phyloP scores from a whole-genome alignment of 345 rosid species.

The Aquilaria malaccensis region DNA sequence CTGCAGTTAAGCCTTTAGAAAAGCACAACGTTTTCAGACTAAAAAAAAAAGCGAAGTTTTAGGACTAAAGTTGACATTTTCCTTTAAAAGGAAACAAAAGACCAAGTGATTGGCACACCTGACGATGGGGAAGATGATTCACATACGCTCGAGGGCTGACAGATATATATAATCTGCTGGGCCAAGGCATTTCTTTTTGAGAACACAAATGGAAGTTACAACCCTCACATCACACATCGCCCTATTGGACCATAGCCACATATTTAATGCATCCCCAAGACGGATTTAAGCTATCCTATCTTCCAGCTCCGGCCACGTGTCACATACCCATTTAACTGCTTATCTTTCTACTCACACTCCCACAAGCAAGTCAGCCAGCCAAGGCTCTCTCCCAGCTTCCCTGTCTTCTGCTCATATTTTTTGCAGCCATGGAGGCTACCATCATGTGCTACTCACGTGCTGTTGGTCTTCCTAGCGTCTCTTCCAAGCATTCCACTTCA shows the following conservation, averaged over 20 bases:
- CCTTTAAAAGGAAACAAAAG: too few species aligned
- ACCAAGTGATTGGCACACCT: too few species aligned
- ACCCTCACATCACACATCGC: slow-evolving; percentile 9
- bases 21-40: too few species aligned
- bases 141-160: too few species aligned
- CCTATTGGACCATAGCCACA: slow-evolving; percentile 30
- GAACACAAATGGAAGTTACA: too few species aligned
- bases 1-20: too few species aligned
- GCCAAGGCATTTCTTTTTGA: too few species aligned
- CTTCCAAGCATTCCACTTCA: slow-evolving; percentile 67
- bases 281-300: slow-evolving; percentile 19
- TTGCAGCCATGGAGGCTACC: slow-evolving; percentile 59
- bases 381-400: neutral
- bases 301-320: slow-evolving; percentile 30
- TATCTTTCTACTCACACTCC: slow-evolving; percentile 25
- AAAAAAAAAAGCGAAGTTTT: too few species aligned
- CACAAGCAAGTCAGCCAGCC: neutral
- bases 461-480: slow-evolving; percentile 50
- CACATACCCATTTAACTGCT: slow-evolving; percentile 23
- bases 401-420: neutral
- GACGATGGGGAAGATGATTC: too few species aligned
- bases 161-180: too few species aligned
- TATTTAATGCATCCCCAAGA: slow-evolving; percentile 19
- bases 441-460: slow-evolving; percentile 61
- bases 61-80: too few species aligned